These are phyloP conservation scores for Oryza brachyantha DNA, from an alignment of 176 grass and related monocot species.

Conservation along the genomic window DNA sequence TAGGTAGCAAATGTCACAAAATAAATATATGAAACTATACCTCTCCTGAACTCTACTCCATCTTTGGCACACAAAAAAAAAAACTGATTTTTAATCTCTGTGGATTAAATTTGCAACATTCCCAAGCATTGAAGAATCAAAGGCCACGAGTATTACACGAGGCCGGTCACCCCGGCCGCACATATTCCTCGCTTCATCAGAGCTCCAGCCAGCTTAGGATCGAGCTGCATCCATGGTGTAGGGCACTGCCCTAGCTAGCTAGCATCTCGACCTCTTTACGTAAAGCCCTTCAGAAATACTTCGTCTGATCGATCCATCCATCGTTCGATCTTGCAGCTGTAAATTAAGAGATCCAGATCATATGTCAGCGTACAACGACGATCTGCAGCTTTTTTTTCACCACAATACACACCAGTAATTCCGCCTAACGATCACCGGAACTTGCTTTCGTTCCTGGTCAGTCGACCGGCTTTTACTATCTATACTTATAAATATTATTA, in stretches of 20 bases:
- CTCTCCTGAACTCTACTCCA: slow-evolving; percentile 35
- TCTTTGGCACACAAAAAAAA: background rate
- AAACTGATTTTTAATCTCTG: background rate
- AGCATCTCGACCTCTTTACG: slow-evolving; percentile 1
- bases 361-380: too few species aligned
- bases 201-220: background rate
- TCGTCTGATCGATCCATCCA: background rate
- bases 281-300: background rate
- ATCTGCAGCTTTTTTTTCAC: too few species aligned
- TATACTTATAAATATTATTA: too few species aligned
- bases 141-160: background rate
- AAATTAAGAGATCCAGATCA: background rate
- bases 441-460: too few species aligned
- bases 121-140: background rate
- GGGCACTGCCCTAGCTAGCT: background rate
- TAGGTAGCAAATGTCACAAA: background rate
- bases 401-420: background rate
- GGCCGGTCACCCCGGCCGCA: background rate
- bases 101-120: slow-evolving; percentile 6
- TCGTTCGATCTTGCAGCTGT: background rate
- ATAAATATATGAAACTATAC: background rate
- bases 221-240: background rate
- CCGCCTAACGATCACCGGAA: background rate
- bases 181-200: slow-evolving; percentile 38
- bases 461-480: background rate